Conservation (phyloP, 805 yeast species). For the Starmerella powellii region DNA sequence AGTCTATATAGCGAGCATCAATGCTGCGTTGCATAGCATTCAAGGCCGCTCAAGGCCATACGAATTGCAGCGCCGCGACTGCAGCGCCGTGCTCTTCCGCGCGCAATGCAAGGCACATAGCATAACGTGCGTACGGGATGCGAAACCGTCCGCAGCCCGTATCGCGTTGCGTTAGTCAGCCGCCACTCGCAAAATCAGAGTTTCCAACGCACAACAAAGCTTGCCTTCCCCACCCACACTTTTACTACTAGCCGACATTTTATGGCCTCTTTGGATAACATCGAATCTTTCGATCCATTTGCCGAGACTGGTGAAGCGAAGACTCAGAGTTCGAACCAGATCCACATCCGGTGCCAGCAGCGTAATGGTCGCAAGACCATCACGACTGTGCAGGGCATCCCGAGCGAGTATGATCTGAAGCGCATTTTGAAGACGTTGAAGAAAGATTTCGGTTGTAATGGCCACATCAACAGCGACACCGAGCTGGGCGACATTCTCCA, state of each 20-base stretch:
- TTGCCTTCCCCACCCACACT: constrained; percentile 3
- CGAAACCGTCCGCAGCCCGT: no score
- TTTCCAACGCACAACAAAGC: not conserved
- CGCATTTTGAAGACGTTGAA: constrained; percentile 85
- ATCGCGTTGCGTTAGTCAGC: not conserved
- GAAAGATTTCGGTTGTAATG: constrained; percentile 98
- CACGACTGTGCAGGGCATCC: constrained; percentile 96
- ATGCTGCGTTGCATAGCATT: no score
- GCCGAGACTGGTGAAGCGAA: constrained; percentile 99
- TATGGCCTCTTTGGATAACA: constrained; percentile 66
- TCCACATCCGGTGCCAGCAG: constrained; percentile 97
- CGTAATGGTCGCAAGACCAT: constrained; percentile 98
- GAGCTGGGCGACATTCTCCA: constrained; percentile 96
- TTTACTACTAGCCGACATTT: constrained; percentile 23
- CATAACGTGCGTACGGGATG: no score
- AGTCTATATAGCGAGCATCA: no score
- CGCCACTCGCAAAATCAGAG: not conserved
- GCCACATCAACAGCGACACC: constrained; percentile 91
- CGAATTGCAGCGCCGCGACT: no score
- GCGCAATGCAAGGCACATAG: no score
- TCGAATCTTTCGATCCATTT: constrained; percentile 69
- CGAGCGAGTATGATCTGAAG: constrained; percentile 87
- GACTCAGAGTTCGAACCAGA: constrained; percentile 84
- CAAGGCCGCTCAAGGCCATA: no score
- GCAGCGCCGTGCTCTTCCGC: no score